phyloP scores from a whole-genome alignment of 208 protist species.

The Endotrypanum monterogeii region DNA sequence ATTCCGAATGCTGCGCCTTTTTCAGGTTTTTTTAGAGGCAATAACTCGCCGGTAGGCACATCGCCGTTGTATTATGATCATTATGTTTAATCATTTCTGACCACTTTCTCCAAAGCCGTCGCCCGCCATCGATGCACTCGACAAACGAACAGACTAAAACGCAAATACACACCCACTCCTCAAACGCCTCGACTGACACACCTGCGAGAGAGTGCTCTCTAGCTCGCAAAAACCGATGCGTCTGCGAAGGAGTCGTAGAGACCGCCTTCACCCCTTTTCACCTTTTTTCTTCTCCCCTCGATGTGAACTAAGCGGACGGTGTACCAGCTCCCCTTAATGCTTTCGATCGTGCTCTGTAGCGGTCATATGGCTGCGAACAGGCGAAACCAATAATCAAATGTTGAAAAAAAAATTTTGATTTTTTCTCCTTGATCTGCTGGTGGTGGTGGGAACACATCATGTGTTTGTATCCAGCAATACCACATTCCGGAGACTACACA shows the following conservation, averaged over 20 bases:
- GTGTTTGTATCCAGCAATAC: no score
- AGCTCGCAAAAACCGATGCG: neutral
- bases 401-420: no score
- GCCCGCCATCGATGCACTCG: no score
- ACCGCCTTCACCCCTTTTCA: no score
- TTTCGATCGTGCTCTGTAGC: no score
- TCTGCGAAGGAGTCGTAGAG: no score
- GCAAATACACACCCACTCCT: neutral
- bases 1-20: neutral
- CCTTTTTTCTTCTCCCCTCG: neutral
- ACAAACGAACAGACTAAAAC: neutral
- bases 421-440: no score
- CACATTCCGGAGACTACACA: no score
- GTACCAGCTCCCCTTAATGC: neutral
- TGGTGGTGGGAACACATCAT: no score
- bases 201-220: neutral
- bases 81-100: neutral
- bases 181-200: neutral
- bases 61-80: no score
- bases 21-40: neutral
- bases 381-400: no score
- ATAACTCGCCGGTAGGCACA: neutral
- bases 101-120: neutral
- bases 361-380: no score
- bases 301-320: conserved; percentile 5